Evolutionary conservation across 75 land plant genomes (phyloP).

Genomic region (Gnetum montanum): DNA sequence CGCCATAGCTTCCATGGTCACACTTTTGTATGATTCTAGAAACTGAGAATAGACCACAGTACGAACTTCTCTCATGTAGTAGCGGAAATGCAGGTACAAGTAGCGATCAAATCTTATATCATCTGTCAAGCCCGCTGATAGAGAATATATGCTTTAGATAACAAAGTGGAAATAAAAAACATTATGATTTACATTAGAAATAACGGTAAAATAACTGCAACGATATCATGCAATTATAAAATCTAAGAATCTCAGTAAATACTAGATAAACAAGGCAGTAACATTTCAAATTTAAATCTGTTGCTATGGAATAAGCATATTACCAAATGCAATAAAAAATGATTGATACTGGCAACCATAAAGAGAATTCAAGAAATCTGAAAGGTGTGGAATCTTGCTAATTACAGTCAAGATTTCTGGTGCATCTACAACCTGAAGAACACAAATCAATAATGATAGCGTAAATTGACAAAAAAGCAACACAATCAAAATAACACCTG

Average conservation of each 20-base stretch:
- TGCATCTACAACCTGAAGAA: slow-evolving; percentile 86
- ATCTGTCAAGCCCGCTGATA: slow-evolving; percentile 73
- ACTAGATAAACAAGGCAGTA: no score
- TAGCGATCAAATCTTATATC: slow-evolving; percentile 86
- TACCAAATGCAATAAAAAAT: slow-evolving; percentile 86
- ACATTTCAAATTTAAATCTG: no score
- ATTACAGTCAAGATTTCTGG: slow-evolving; percentile 95
- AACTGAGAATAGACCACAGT: slow-evolving; percentile 93
- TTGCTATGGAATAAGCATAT: no score
- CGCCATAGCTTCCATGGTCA: slow-evolving; percentile 99
- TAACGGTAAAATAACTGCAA: background rate
- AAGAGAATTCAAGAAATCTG: slow-evolving; percentile 88
- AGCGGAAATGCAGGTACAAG: slow-evolving; percentile 87
- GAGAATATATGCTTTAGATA: background rate
- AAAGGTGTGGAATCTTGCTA: slow-evolving; percentile 72
- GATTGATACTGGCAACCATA: slow-evolving; percentile 88
- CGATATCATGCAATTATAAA: background rate
- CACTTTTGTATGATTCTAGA: slow-evolving; percentile 96
- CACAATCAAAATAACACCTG: no score
- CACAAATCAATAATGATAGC: background rate
- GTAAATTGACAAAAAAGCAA: no score
- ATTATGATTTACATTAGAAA: background rate
- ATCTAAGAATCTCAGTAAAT: background rate
- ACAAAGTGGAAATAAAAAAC: background rate
- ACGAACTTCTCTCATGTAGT: slow-evolving; percentile 95